phyloP scores from a whole-genome alignment of 1,284 basidiomycete genomes.

The Austropuccinia psidii region DNA sequence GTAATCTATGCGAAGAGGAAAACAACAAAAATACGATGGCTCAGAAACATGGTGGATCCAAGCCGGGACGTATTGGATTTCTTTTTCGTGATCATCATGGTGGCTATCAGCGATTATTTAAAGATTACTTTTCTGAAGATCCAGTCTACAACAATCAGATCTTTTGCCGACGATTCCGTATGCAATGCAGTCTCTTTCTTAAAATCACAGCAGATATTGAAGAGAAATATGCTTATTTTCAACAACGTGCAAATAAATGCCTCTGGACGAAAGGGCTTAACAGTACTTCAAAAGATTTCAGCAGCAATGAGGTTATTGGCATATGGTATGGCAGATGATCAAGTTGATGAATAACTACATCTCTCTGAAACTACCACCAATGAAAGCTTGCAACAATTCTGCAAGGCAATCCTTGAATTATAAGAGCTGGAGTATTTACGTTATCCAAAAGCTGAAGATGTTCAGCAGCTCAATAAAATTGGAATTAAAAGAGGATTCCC shows the following conservation, averaged over 20 bases:
- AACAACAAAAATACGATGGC: too few relatives aligned
- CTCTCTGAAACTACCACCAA: not conserved
- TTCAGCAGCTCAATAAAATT: not conserved
- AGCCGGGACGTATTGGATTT: too few relatives aligned
- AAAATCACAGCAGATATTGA: conserved; percentile 14
- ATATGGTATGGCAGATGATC: not conserved
- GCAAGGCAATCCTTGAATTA: not conserved
- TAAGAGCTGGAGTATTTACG: not conserved
- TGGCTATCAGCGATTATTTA: not conserved
- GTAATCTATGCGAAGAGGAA: too few relatives aligned
- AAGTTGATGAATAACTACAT: not conserved
- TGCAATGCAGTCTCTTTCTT: not conserved
- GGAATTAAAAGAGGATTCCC: not conserved
- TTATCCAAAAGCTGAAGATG: not conserved
- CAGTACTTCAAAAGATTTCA: not conserved
- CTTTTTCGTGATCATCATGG: not conserved
- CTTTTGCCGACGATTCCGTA: not conserved
- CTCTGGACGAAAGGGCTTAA: not conserved
- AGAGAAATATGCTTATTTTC: conserved; percentile 2
- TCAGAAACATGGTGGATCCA: too few relatives aligned
- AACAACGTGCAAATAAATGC: not conserved
- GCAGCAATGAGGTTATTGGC: not conserved
- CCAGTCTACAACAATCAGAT: not conserved
- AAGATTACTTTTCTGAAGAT: not conserved
- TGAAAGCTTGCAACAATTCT: not conserved